These are phyloP conservation scores for Orbilia javanica DNA, from an alignment of 2,329 filamentous ascomycete genomes.

Conservation along the genomic window DNA sequence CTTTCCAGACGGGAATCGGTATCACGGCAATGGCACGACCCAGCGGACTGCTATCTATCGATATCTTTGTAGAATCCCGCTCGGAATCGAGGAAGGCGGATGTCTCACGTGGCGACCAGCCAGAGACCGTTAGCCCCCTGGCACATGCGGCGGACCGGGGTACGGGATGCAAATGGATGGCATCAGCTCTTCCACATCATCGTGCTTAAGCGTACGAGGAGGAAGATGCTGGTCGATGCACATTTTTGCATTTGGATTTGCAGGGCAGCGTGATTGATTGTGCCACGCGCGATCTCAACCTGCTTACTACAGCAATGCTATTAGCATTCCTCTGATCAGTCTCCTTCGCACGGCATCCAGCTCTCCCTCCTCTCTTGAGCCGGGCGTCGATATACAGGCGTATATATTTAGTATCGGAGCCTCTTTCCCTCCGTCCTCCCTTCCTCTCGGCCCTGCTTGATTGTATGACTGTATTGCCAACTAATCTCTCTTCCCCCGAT, in stretches of 20 bases:
- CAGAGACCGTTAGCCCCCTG: background rate
- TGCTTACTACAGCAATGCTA: constrained; percentile 9
- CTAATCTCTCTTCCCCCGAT: constrained; percentile 4
- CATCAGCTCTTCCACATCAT: constrained; percentile 30
- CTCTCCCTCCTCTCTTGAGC: background rate
- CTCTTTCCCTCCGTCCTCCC: background rate
- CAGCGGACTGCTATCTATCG: background rate
- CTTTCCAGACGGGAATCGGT: background rate
- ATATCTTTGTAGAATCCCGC: background rate
- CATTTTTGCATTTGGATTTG: background rate
- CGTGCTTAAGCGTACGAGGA: constrained; percentile 12
- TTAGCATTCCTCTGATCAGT: constrained; percentile 13
- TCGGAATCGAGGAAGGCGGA: background rate
- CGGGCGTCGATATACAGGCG: background rate
- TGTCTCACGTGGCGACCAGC: constrained; percentile 16
- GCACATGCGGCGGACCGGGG: constrained; percentile 8
- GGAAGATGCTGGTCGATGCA: constrained; percentile 12
- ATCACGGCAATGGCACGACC: background rate
- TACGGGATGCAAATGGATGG: constrained; percentile 14
- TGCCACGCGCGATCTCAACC: constrained; percentile 15
- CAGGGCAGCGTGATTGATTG: constrained; percentile 18
- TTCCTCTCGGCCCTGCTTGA: background rate
- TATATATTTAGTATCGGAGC: background rate
- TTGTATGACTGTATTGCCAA: background rate
- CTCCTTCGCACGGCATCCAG: constrained; percentile 7